These are phyloP conservation scores for Pestalotiopsis sp. DNA, from an alignment of 2,329 filamentous ascomycete genomes.

Conservation along the genomic window DNA sequence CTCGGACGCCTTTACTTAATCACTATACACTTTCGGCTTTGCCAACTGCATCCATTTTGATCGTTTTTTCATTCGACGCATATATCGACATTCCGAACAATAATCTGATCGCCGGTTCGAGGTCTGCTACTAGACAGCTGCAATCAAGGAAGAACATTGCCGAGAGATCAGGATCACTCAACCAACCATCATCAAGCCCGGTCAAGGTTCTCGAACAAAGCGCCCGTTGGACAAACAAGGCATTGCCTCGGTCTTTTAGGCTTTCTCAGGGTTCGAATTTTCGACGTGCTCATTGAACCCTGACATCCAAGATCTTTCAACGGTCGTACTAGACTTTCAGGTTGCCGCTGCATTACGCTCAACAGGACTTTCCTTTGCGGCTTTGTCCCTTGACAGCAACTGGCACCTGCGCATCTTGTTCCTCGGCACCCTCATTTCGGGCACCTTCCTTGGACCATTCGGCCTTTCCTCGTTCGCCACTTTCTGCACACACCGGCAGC, in stretches of 20 bases:
- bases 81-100: conserved; percentile 23
- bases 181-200: background rate
- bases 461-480: background rate
- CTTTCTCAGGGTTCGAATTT: background rate
- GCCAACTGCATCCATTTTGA: conserved; percentile 16
- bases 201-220: background rate
- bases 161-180: conserved; percentile 13
- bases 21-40: conserved; percentile 34
- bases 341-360: background rate
- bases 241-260: background rate
- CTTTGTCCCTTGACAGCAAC: background rate
- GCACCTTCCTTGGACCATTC: background rate
- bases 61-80: conserved; percentile 29
- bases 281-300: conserved; percentile 2
- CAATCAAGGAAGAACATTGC: background rate
- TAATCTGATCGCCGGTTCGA: conserved; percentile 7
- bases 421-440: background rate
- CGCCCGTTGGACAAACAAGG: background rate
- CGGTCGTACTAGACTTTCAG: background rate
- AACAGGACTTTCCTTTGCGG: background rate
- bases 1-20: conserved; percentile 33
- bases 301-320: background rate
- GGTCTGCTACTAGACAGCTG: background rate
- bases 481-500: background rate
- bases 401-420: conserved; percentile 6